phyloP scores from a whole-genome alignment of 371 early-diverging fungal species.

The Paraphysoderma sedebokerense region DNA sequence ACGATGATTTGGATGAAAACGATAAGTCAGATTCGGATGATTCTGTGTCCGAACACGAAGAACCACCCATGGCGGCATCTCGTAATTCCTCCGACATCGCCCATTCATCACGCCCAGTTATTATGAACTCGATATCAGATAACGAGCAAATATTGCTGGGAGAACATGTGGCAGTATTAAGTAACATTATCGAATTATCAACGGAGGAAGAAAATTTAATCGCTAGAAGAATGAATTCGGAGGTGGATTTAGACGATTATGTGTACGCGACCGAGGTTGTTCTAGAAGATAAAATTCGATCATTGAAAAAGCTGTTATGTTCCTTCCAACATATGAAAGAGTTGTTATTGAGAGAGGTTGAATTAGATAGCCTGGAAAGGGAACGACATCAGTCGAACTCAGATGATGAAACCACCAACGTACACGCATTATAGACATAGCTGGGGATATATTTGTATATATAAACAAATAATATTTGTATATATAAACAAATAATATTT shows the following conservation, averaged over 20 bases:
- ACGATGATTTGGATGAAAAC: neutral
- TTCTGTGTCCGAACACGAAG: neutral
- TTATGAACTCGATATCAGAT: neutral
- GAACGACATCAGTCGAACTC: too few relatives aligned
- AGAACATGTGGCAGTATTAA: neutral
- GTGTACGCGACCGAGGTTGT: neutral
- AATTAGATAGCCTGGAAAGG: too few relatives aligned
- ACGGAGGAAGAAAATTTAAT: neutral
- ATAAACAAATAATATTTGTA: too few relatives aligned
- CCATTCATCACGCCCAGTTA: neutral
- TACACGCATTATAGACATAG: too few relatives aligned
- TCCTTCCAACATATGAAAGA: too few relatives aligned
- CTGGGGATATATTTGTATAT: too few relatives aligned
- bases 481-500: too few relatives aligned
- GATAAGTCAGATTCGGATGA: neutral
- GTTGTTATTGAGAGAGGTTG: too few relatives aligned
- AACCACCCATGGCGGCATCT: neutral
- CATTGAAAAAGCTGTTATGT: neutral
- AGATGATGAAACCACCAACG: too few relatives aligned
- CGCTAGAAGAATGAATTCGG: neutral
- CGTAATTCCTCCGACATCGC: neutral
- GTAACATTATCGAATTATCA: neutral
- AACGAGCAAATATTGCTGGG: neutral
- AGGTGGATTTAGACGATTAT: neutral
- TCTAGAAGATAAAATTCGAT: neutral